Base-by-base conservation (phyloP, 129 eudicot species). In the Escallonia herrerae region DNA sequence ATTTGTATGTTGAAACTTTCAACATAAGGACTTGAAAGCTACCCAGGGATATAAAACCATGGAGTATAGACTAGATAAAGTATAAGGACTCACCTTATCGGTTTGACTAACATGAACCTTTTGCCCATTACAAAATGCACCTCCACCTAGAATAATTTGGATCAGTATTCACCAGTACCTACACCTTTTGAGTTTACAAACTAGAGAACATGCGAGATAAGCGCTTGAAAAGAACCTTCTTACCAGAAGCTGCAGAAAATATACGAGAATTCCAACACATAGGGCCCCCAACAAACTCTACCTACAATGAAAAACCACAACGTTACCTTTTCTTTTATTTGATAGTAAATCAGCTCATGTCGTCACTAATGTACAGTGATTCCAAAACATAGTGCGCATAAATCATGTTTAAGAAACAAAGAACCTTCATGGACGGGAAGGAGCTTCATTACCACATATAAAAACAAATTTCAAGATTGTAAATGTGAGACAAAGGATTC, bases 251-350 rank as follows among this genome's bases (percentile, higher is more conserved):
- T 54, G 99, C 99, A 70, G 97, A 83, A 74, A 93, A 94, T 46
- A 86, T 89, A 48, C 96, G 97, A 53, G 97, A 86, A 69, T 86
- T 84, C 99, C 99, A 93, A 69, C 95, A 86, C 90, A 81, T 86
- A 58, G 91, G 86, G 9, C 99, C 99, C 40, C 99, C 99, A 67
- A 86, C 99, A 94, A 94, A 89, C 79, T 94, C 99, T n/a, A 94
- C 96, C 99, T 94, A 56, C 72, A 80, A 52, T 68, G 48, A 56
- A 44, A 60, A 78, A 40, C 51, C 8, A 38, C 42, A 67, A 4
- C 7, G 9, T 6, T n/a, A 49, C 33, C 33, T 22, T 22, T 22
- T 1, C 33, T 22, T 22, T 22, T 1, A 22, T 22, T 1, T 22
- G 33, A 22, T 22, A 22, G 33, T 22, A 22, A 1, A 22, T 22